These are phyloP conservation scores for Hypomontagnella submonticulosa DNA, from an alignment of 495 filamentous ascomycete genomes.

Conservation along the genomic window DNA sequence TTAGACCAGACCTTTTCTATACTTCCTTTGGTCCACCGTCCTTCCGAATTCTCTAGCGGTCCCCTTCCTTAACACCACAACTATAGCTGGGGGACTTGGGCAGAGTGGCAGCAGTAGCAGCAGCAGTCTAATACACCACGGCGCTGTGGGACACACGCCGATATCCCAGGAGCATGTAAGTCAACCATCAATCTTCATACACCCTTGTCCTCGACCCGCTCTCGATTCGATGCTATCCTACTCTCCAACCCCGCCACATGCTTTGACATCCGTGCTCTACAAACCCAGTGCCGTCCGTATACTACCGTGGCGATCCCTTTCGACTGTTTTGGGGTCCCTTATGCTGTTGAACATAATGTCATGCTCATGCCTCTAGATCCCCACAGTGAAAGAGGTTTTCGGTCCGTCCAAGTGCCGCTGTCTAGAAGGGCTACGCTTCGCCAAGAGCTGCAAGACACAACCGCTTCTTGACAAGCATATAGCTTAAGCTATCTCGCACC, in stretches of 20 bases:
- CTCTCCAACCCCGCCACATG: conserved; percentile 55
- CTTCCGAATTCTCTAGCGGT: conserved; percentile 44
- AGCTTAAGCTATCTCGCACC: conserved; percentile 52
- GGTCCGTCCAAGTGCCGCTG: conserved; percentile 59
- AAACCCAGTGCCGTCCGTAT: conserved; percentile 52
- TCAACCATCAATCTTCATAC: conserved; percentile 43
- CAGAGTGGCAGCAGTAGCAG: conserved; percentile 27
- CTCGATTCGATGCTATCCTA: conserved; percentile 40
- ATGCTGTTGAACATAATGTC: conserved; percentile 56
- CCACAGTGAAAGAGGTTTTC: conserved; percentile 55
- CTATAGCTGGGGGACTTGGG: conserved; percentile 41
- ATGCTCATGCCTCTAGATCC: conserved; percentile 59
- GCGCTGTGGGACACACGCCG: conserved; percentile 40
- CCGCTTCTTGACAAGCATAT: conserved; percentile 53
- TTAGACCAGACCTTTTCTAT: conserved; percentile 49
- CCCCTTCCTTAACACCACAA: conserved; percentile 41
- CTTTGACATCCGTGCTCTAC: conserved; percentile 40
- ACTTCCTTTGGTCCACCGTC: conserved; percentile 51
- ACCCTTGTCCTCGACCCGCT: conserved; percentile 37
- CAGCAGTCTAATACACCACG: conserved; percentile 38
- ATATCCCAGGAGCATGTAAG: conserved; percentile 39
- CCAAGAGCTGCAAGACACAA: conserved; percentile 57
- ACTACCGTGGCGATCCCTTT: conserved; percentile 56
- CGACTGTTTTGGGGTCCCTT: conserved; percentile 55
- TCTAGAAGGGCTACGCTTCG: conserved; percentile 48